A percentile compares a stretch with the other conserved stretches of the same genome.
phyloP scores from a whole-genome alignment of 2,329 filamentous ascomycete species.

The Neoascochyta sp. region DNA sequence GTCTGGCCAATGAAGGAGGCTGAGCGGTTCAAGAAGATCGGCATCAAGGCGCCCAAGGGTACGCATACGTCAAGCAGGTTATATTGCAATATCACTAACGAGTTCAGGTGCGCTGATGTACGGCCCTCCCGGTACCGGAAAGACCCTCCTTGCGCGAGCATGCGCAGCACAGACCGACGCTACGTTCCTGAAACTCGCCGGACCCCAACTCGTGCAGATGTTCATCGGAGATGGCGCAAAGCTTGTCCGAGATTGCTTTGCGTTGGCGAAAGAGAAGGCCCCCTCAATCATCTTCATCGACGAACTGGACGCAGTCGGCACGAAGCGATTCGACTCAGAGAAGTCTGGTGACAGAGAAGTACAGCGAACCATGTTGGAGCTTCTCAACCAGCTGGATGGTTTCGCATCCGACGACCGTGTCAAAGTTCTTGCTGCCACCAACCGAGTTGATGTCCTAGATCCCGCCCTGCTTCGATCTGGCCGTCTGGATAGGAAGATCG shows the following conservation, averaged over 20 bases:
- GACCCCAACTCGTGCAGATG: conserved; percentile 98
- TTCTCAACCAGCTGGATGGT: conserved; percentile 96
- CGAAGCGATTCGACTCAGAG: conserved; percentile 97
- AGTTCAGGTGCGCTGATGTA: conserved; percentile 85
- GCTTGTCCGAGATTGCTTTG: conserved; percentile 94
- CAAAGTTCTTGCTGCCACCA: conserved; percentile 92
- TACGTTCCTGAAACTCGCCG: conserved; percentile 96
- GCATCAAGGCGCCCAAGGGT: conserved; percentile 99
- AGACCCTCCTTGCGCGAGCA: conserved; percentile 87
- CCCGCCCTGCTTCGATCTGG: conserved; percentile 87
- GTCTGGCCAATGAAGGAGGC: conserved; percentile 99
- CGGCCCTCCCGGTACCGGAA: conserved; percentile 84
- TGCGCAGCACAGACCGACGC: conserved; percentile 97
- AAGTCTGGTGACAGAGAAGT: conserved; percentile 98
- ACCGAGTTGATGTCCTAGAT: conserved; percentile 90
- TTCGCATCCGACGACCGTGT: conserved; percentile 96
- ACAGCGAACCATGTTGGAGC: conserved; percentile 96
- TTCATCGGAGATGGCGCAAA: conserved; percentile 99
- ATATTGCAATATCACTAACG: no score
- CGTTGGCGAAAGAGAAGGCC: conserved; percentile 96
- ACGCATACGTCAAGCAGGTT: no score
- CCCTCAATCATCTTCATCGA: conserved; percentile 99
- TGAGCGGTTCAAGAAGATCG: conserved; percentile 98
- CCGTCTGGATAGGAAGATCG: conserved; percentile 93
- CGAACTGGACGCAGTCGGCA: conserved; percentile 96